Evolutionary conservation across 2,329 filamentous ascomycete species (phyloP).

Genomic region (Sphaerulina vaccinii): DNA sequence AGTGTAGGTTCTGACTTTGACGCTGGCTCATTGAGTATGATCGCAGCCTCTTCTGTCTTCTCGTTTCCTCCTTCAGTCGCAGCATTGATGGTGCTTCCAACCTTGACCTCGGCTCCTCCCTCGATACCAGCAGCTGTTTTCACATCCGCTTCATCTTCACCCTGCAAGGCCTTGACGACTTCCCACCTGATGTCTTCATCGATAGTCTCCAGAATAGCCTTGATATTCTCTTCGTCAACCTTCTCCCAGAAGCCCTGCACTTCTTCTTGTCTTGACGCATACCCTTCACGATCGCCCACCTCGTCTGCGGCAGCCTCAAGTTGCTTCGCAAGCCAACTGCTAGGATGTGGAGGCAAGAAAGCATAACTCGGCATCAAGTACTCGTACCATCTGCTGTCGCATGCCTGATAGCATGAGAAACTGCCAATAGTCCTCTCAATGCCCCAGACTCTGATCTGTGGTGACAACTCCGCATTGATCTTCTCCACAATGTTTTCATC

Average conservation of each 20-base stretch:
- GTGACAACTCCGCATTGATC: constrained; percentile 81
- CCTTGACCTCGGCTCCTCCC: constrained; percentile 36
- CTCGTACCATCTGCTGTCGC: constrained; percentile 95
- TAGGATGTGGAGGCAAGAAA: constrained; percentile 86
- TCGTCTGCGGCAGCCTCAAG: constrained; percentile 75
- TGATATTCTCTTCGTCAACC: constrained; percentile 76
- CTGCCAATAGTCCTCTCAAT: constrained; percentile 83
- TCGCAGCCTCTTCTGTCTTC: constrained; percentile 34
- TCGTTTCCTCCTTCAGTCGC: constrained; percentile 22
- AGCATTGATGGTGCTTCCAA: constrained; percentile 17
- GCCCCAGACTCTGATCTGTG: constrained; percentile 94
- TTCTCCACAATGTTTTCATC: constrained; percentile 82
- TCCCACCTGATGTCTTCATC: constrained; percentile 63
- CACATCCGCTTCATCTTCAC: constrained; percentile 39
- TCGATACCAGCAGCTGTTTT: constrained; percentile 37
- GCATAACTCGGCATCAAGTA: constrained; percentile 93
- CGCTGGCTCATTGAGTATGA: constrained; percentile 32
- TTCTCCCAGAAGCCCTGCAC: constrained; percentile 79
- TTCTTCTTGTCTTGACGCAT: constrained; percentile 69
- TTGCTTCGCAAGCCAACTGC: constrained; percentile 79
- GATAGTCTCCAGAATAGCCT: constrained; percentile 61
- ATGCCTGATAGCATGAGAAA: constrained; percentile 93
- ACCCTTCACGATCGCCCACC: constrained; percentile 67
- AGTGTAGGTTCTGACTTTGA: constrained; percentile 1
- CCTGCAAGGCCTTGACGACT: constrained; percentile 62